Conservation (phyloP, 1,284 basidiomycete genomes). For the Gymnopus androsaceus region DNA sequence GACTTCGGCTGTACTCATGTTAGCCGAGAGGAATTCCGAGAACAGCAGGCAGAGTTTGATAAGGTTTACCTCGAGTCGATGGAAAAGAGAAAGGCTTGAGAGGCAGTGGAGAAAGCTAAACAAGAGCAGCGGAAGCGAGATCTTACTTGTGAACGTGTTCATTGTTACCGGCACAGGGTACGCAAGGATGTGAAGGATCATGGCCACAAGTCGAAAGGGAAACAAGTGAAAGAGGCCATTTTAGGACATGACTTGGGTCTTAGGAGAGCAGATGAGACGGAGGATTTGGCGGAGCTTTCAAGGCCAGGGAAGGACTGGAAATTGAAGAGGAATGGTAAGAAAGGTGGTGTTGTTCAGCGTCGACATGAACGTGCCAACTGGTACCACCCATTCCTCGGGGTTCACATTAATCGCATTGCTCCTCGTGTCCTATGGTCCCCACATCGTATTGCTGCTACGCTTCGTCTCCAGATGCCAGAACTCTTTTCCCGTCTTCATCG, state of each 20-base stretch:
- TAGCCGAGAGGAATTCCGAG: background rate
- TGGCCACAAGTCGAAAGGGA: too few species aligned
- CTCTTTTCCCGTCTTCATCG: conserved; percentile 12
- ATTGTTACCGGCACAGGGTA: background rate
- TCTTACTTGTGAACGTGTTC: background rate
- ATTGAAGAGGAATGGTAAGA: conserved; percentile 5
- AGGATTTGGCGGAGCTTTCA: background rate
- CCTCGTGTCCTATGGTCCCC: conserved; percentile 17
- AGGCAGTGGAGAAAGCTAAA: background rate
- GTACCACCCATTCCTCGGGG: conserved; percentile 20
- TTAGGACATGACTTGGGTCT: background rate
- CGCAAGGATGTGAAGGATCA: background rate
- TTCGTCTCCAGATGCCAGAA: conserved; percentile 12
- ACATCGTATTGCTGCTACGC: background rate
- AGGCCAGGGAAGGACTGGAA: conserved; percentile 12
- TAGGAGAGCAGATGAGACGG: background rate
- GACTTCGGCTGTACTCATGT: background rate
- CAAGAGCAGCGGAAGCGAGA: background rate
- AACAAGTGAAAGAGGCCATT: conserved; percentile 2
- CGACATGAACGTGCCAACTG: conserved; percentile 19
- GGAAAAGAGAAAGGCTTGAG: background rate
- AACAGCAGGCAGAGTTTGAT: background rate
- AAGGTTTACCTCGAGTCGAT: background rate
- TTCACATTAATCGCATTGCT: conserved; percentile 5
- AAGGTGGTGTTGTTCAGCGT: conserved; percentile 17